Evolutionary conservation across 208 protist species (phyloP), one percentile per base, ranked within the genome.

Genomic region (Acanthamoeba triangularis): DNA sequence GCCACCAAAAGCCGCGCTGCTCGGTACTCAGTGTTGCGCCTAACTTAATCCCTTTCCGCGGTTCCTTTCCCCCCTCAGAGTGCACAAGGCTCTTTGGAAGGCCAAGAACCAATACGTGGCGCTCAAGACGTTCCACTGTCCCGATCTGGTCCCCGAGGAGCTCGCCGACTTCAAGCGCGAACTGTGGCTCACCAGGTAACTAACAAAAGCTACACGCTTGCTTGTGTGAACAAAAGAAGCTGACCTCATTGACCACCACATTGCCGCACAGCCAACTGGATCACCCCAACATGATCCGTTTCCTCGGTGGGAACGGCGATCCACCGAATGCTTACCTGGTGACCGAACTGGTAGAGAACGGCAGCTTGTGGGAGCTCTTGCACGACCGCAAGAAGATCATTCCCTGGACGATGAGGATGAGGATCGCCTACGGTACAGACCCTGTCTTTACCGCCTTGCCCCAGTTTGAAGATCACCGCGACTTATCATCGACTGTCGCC

Each of bases 281-380:
- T n/a, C 87, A 93, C 33, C 87, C 87, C 37, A 93, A 93, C 37
- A 28, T 93, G 37, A 93, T 93, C 28, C 87, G 87, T 47, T 93
- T 93, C 59, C 41, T 93, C 37, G 87, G 87, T 20, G 87, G 87
- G 10, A 76, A 49, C 6, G 63, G 59, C 33, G 87, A 93, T 2
- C 87, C 87, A 35, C 87, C 54, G 10, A 28, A 76, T 28, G 37
- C 37, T 16, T 93, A 93, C 63, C 14, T 93, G 23, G 87, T 93
- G 33, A 93, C 87, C 37, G 87, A 93, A 54, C 87, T 93, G 33
- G 52, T 67, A 2, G 87, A 93, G 35, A 44, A 74, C 47, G 87
- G 87, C 1, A 37, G 28, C 23, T 59, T 93, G 25, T 93, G 87
- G 87, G 59, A 93, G 7, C 54, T 93, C 8, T 25, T 93, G 35